These are phyloP conservation scores for Passiflora organensis DNA, from an alignment of 345 rosid genomes.

Conservation along the genomic window DNA sequence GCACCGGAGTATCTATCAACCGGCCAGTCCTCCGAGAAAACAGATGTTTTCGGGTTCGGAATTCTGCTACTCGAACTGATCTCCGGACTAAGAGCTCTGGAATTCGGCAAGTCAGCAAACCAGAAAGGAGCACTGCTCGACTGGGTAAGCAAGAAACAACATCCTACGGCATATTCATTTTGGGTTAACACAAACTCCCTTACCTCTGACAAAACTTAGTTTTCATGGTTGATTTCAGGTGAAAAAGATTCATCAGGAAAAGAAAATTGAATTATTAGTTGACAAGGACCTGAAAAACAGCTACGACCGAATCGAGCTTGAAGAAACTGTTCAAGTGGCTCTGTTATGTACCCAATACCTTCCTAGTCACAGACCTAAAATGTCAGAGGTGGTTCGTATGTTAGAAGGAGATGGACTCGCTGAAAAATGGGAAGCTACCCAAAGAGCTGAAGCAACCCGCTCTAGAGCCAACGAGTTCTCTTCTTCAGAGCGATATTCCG, in stretches of 20 bases:
- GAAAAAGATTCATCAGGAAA: conserved; percentile 80
- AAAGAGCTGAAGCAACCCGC: conserved; percentile 56
- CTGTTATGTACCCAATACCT: conserved; percentile 78
- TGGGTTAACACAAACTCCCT: background rate
- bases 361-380: conserved; percentile 77
- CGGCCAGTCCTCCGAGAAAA: conserved; percentile 93
- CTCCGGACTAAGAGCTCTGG: conserved; percentile 77
- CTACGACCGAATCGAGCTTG: conserved; percentile 69
- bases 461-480: conserved; percentile 64
- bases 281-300: conserved; percentile 75
- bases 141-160: conserved; percentile 52
- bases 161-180: background rate
- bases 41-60: conserved; percentile 93
- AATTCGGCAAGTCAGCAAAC: conserved; percentile 70
- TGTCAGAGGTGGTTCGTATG: conserved; percentile 96
- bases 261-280: conserved; percentile 72
- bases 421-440: conserved; percentile 97
- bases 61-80: conserved; percentile 80
- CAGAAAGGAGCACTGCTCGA: conserved; percentile 90
- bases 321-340: conserved; percentile 85
- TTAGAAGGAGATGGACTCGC: conserved; percentile 94
- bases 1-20: conserved; percentile 95
- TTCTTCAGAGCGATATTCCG: conserved; percentile 72
- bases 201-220: background rate
- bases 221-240: conserved; percentile 41